phyloP scores from a whole-genome alignment of 2,329 filamentous ascomycete genomes.

The Xylaria arbuscula region DNA sequence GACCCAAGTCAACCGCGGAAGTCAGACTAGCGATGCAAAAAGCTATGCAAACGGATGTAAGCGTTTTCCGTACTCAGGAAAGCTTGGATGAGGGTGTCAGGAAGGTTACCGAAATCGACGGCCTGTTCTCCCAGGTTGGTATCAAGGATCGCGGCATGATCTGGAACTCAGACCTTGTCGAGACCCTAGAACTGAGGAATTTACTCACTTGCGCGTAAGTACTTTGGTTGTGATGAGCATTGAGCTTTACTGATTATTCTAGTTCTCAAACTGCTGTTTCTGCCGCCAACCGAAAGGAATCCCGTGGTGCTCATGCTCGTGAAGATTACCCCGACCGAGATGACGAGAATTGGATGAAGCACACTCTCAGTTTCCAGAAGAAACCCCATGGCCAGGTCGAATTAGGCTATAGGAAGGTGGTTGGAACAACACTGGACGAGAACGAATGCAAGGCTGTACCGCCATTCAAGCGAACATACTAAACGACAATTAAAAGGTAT shows the following conservation, averaged over 20 bases:
- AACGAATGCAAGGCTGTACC: conserved; percentile 95
- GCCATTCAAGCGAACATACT: conserved; percentile 95
- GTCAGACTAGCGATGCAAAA: conserved; percentile 95
- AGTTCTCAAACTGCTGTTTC: conserved; percentile 90
- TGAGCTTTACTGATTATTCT: conserved; percentile 28
- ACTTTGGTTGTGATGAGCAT: neutral
- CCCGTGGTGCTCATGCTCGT: conserved; percentile 93
- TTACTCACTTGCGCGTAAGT: conserved; percentile 95
- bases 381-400: conserved; percentile 87
- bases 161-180: conserved; percentile 97
- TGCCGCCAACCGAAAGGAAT: conserved; percentile 95
- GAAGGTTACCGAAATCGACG: conserved; percentile 87
- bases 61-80: conserved; percentile 95
- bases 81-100: conserved; percentile 91
- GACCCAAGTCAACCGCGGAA: conserved; percentile 87
- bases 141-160: conserved; percentile 99
- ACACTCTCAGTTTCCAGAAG: conserved; percentile 97
- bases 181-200: conserved; percentile 95
- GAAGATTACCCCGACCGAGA: conserved; percentile 97
- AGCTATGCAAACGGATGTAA: conserved; percentile 97
- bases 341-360: conserved; percentile 99
- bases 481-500: conserved; percentile 50
- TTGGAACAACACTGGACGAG: conserved; percentile 87
- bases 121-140: conserved; percentile 82
- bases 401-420: conserved; percentile 85